Evolutionary conservation across 345 rosid species (phyloP), one percentile per base, ranked within the genome.

Genomic region (Citrus trifoliata): DNA sequence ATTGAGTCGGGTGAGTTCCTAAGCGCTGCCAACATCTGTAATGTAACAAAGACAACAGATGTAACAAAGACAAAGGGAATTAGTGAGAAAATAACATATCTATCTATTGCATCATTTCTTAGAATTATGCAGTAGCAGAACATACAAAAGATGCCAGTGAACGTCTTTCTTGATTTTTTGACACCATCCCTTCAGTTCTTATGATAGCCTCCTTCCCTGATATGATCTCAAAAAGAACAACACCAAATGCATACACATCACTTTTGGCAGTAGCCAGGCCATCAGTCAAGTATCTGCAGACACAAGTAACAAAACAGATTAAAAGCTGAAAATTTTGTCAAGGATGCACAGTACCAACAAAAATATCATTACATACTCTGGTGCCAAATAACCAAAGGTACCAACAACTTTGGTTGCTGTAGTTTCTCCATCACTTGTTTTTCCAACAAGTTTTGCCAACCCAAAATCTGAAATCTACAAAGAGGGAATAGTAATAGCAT

Each of bases 191-290:
- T 77, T 92, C 96, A 14, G 90, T 87, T 76, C 88, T 85, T 74
- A 93, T 91, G 40, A 89, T 88, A 33, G 98, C 99, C 76, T 92
- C 97, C 85, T 87, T 92, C 62, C 99, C 99, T 1, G 99, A 92
- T 74, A 95, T 88, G 42, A 90, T 84, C 85, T 92, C 99, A 28
- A 95, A 92, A 77, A 95, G 97, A 77, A 95, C 97, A 38, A 95
- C 97, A 38, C 99, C 99, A 81, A 95, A 93, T 61, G 99, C 99
- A 82, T 93, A 95, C 48, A 93, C 97, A 74, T 95, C 99, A 68
- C 98, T 95, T 81, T 91, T 95, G 53, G 94, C 78, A 5, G 98
- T 90, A 67, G 98, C 99, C 61, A 82, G 91, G 70, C 99, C 99
- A 28, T 91, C 93, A 72, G 89, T 93, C 86, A 95, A 82, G 82